Base-by-base conservation (phyloP, 2,329 filamentous ascomycete genomes). In the Periconia sp. region DNA sequence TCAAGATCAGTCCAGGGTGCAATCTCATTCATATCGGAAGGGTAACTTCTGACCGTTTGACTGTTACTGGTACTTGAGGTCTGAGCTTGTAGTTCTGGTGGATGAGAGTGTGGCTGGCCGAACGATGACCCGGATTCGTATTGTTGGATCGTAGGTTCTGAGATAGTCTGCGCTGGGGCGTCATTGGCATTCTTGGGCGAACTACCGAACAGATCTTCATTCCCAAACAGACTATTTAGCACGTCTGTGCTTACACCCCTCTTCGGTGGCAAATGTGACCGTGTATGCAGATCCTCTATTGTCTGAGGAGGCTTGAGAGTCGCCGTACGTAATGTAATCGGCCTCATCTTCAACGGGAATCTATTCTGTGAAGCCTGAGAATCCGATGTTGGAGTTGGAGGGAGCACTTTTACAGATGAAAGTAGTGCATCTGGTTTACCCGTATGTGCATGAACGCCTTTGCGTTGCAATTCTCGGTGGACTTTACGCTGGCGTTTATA, bases 401-500 rank as follows among this genome's bases (percentile, higher is more conserved):
- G 28, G 9, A 16, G 5, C 3, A 36, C 19, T 6, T 30, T 34
- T 16, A 9, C 7, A 10, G 29, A 17, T 22, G 25, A 10, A 13
- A 13, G 15, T 19, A 32, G 22, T 15, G 16, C 26, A 16, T 40
- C 43, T 11, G 10, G 4, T 13, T 21, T 46, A 16, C 24, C 12
- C 8, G 21, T 4, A 11, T 12, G 4, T 17, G 30, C 11, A 16
- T 5, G 22, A 19, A 34, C 13, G n/a, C 25, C 47, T 21, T 43
- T 50, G 15, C 33, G 50, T 7, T 40, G 54, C 0, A 37, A 21
- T 3, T 61, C 57, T 4, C 53, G 58, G 15, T 61, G 32, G 12
- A 54, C 12, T 9, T 54, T 65, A 7, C 62, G 57, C 6, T 75
- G 46, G 1, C 72, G 69, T 50, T 78, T 78, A 60, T 75, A 78